Conservation (phyloP, 768 basidiomycete species). For the Brasilioporus rufonigricans region DNA sequence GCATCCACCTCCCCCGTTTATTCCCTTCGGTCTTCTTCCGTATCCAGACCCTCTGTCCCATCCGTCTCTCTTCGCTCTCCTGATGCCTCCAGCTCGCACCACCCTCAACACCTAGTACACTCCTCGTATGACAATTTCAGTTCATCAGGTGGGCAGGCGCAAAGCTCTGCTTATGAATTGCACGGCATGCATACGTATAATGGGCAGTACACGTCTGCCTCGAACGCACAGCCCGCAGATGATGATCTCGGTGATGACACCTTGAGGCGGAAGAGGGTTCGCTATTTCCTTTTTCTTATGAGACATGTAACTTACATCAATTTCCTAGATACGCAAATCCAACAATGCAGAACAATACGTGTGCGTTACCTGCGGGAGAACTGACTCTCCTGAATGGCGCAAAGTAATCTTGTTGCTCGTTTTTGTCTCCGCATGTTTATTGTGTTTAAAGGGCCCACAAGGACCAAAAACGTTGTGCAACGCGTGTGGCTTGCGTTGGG, state of each 20-base stretch:
- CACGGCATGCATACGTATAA: slow-evolving; percentile 14
- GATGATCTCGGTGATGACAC: slow-evolving; percentile 52
- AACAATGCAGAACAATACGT: slow-evolving; percentile 68
- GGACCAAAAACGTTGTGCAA: slow-evolving; percentile 99
- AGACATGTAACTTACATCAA: slow-evolving; percentile 1
- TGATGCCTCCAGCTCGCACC: slow-evolving; percentile 12
- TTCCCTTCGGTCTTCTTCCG: slow-evolving; percentile 28
- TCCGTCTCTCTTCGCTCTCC: slow-evolving; percentile 8
- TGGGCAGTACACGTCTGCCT: slow-evolving; percentile 15
- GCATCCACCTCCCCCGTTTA: slow-evolving; percentile 25
- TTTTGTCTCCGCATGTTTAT: slow-evolving; percentile 15
- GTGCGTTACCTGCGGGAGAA: slow-evolving; percentile 90
- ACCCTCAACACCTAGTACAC: slow-evolving; percentile 14
- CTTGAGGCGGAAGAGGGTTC: slow-evolving; percentile 63
- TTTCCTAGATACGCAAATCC: slow-evolving; percentile 35
- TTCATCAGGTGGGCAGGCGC: slow-evolving; percentile 9
- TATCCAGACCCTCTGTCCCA: slow-evolving; percentile 22
- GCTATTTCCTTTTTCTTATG: neutral
- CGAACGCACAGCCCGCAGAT: slow-evolving; percentile 17
- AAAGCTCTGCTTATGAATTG: slow-evolving; percentile 18
- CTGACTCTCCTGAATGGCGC: slow-evolving; percentile 97
- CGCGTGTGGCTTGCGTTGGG: slow-evolving; percentile 93
- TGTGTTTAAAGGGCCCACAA: slow-evolving; percentile 65
- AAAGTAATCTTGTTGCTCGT: slow-evolving; percentile 48
- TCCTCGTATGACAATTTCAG: slow-evolving; percentile 18